Evolutionary conservation across 768 basidiomycete species (phyloP).

Genomic region (Kwoniella dejecticola): DNA sequence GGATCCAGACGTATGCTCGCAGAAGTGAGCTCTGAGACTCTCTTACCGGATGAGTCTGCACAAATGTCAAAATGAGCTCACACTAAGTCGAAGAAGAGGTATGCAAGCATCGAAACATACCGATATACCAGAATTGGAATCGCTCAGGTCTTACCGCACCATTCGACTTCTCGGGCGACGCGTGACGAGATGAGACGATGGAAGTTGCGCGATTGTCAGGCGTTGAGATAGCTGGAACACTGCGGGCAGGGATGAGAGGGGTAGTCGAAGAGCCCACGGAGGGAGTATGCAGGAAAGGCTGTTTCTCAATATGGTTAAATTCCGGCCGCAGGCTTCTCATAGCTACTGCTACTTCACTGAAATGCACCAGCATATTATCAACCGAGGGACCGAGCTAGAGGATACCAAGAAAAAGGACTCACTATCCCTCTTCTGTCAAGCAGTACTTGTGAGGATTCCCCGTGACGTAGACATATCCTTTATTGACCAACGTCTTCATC

Average conservation of each 20-base stretch:
- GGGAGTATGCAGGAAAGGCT: slow-evolving; percentile 36
- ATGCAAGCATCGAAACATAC: slow-evolving; percentile 24
- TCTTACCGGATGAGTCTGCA: slow-evolving; percentile 31
- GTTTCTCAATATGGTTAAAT: slow-evolving; percentile 24
- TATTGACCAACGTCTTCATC: slow-evolving; percentile 47
- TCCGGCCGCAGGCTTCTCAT: slow-evolving; percentile 37
- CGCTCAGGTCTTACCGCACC: slow-evolving; percentile 1
- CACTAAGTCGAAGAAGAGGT: too few relatives aligned
- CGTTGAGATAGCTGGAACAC: background rate
- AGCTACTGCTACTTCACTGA: slow-evolving; percentile 40
- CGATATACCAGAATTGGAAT: slow-evolving; percentile 53
- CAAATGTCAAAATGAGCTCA: background rate
- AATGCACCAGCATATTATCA: slow-evolving; percentile 1
- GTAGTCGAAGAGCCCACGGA: slow-evolving; percentile 12
- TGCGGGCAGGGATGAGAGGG: background rate
- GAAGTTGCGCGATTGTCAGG: background rate
- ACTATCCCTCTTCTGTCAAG: slow-evolving; percentile 52
- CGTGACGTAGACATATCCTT: slow-evolving; percentile 47
- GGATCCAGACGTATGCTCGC: slow-evolving; percentile 43
- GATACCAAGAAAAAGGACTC: slow-evolving; percentile 20
- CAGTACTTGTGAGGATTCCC: slow-evolving; percentile 49
- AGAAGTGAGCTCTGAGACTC: slow-evolving; percentile 16
- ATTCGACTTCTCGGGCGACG: background rate
- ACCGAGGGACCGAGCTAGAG: background rate
- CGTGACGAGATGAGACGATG: background rate